Conservation (phyloP, 306 rosid genomes). For the Citrullus amarus region DNA sequence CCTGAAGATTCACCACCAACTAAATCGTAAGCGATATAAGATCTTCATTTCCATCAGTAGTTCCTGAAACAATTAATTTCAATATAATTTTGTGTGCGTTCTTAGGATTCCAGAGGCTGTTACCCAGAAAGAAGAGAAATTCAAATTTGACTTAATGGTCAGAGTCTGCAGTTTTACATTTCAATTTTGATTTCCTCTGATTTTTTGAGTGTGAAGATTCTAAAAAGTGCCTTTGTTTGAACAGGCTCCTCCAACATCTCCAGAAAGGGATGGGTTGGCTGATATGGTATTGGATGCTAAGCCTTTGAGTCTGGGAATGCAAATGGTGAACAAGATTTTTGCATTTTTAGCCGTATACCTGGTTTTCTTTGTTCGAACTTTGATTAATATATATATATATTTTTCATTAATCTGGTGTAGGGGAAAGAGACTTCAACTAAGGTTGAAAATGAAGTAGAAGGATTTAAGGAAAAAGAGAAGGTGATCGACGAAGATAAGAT, state of each 20-base stretch:
- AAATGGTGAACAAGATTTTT: constrained; percentile 19
- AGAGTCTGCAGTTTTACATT: constrained; percentile 18
- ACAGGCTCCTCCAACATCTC: constrained; percentile 57
- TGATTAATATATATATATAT: background rate
- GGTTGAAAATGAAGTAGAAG: constrained; percentile 28
- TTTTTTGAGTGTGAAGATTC: constrained; percentile 16
- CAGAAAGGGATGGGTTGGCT: constrained; percentile 23
- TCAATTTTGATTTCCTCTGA: constrained; percentile 10
- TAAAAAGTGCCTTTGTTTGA: constrained; percentile 15
- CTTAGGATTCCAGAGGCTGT: constrained; percentile 26
- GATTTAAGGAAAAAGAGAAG: constrained; percentile 12
- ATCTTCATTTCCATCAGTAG: background rate
- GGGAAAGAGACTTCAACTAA: constrained; percentile 13
- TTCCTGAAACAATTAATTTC: constrained; percentile 7
- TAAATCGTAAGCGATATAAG: constrained; percentile 34
- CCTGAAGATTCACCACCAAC: constrained; percentile 16
- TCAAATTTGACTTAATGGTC: constrained; percentile 68
- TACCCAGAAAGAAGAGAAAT: constrained; percentile 27
- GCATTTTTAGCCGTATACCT: background rate
- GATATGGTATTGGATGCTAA: constrained; percentile 21
- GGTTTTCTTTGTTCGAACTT: background rate
- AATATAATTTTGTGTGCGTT: constrained; percentile 11
- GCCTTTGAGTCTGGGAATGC: constrained; percentile 11
- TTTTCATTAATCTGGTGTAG: constrained; percentile 14
- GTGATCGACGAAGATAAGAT: constrained; percentile 21